Conservation (phyloP, 108 stramenopile genomes). For the Nitzschia sp. region DNA sequence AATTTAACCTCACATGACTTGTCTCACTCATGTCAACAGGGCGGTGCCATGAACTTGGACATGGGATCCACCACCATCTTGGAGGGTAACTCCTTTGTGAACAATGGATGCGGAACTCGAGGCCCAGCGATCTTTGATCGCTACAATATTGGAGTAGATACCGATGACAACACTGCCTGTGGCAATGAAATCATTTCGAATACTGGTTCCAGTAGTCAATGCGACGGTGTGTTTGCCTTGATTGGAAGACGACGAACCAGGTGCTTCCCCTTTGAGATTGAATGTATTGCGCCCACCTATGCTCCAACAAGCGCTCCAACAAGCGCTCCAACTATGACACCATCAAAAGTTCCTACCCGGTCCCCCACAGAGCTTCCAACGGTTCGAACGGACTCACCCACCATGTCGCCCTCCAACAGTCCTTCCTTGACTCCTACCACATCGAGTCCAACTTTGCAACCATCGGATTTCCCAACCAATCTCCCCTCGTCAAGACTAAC, state of each 20-base stretch:
- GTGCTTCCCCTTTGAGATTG: constrained; percentile 14
- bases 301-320: constrained; percentile 7
- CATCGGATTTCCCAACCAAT: too few relatives aligned
- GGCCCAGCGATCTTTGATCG: constrained; percentile 33
- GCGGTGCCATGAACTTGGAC: constrained; percentile 27
- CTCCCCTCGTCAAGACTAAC: too few relatives aligned
- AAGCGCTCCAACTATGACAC: too few relatives aligned
- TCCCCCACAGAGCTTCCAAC: too few relatives aligned
- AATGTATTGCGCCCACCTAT: constrained; percentile 14
- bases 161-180: constrained; percentile 25
- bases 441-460: not conserved
- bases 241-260: not conserved
- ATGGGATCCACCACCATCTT: constrained; percentile 9
- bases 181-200: constrained; percentile 10
- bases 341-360: too few relatives aligned
- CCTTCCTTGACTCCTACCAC: not conserved
- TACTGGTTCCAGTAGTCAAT: not conserved
- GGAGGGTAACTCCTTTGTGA: constrained; percentile 3
- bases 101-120: constrained; percentile 13
- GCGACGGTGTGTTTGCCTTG: constrained; percentile 20
- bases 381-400: not conserved
- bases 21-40: constrained; percentile 13
- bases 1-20: not conserved
- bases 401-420: not conserved
- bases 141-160: not conserved